phyloP scores from a whole-genome alignment of 2,329 filamentous ascomycete species.

The Cladosporium sp. region DNA sequence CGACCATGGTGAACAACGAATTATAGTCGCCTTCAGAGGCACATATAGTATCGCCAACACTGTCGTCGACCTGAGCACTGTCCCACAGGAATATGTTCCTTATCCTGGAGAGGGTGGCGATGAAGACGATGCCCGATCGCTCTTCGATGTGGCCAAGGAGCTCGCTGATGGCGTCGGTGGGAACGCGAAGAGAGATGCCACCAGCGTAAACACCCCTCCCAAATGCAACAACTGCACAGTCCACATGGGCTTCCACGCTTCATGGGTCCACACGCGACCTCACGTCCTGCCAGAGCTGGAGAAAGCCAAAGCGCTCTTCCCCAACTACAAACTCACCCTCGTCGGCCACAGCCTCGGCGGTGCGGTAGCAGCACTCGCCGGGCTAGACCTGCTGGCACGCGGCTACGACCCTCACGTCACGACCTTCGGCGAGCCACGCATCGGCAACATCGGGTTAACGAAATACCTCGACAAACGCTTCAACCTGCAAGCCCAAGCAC shows the following conservation, averaged over 20 bases:
- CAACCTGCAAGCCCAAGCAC: constrained; percentile 26
- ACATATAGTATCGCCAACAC: constrained; percentile 94
- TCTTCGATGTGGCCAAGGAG: constrained; percentile 15
- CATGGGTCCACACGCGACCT: constrained; percentile 72
- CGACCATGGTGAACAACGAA: constrained; percentile 64
- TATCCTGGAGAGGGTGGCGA: constrained; percentile 59
- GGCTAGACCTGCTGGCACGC: constrained; percentile 71
- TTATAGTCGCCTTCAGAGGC: constrained; percentile 86
- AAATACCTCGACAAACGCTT: constrained; percentile 54
- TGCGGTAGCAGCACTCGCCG: constrained; percentile 83
- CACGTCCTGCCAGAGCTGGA: constrained; percentile 65
- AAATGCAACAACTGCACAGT: constrained; percentile 85
- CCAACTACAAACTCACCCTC: constrained; percentile 69
- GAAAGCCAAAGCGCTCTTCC: constrained; percentile 56
- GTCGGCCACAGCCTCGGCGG: constrained; percentile 92
- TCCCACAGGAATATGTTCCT: constrained; percentile 85
- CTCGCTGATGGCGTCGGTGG: constrained; percentile 14
- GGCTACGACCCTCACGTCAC: constrained; percentile 76
- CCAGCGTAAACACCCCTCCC: constrained; percentile 33
- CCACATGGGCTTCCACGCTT: constrained; percentile 81
- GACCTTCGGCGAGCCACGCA: constrained; percentile 83
- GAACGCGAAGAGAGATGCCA: constrained; percentile 29
- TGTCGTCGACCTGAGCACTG: constrained; percentile 81
- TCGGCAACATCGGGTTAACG: constrained; percentile 53
- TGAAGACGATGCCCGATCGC: constrained; percentile 31